Evolutionary conservation across 2,329 filamentous ascomycete species (phyloP).

Genomic region (Diaporthe nobilis): DNA sequence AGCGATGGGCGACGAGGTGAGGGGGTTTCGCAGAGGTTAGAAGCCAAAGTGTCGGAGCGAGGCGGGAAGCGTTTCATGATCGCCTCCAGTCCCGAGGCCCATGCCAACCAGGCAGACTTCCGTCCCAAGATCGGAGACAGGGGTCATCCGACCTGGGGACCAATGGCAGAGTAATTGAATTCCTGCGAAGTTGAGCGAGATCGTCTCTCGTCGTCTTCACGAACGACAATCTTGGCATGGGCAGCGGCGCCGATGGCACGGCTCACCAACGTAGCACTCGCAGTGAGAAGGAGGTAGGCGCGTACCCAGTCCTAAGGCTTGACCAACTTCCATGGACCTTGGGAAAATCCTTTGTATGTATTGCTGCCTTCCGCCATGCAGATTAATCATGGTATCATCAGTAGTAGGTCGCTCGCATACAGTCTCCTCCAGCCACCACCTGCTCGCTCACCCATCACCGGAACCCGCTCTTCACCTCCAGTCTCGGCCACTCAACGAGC

Average conservation of each 20-base stretch:
- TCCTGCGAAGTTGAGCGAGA: background rate
- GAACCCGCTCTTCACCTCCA: slow-evolving; percentile 74
- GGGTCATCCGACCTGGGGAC: background rate
- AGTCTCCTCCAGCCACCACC: slow-evolving; percentile 20
- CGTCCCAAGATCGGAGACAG: slow-evolving; percentile 18
- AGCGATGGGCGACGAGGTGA: background rate
- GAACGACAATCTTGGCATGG: slow-evolving; percentile 24
- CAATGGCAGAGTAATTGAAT: background rate
- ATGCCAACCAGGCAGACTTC: slow-evolving; percentile 7
- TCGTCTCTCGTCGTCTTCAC: background rate
- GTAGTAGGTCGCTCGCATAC: background rate
- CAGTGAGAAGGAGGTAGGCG: background rate
- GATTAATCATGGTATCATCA: slow-evolving; percentile 27
- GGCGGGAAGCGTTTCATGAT: slow-evolving; percentile 33
- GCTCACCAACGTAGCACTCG: background rate
- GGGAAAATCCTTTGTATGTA: background rate
- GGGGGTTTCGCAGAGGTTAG: slow-evolving; percentile 36
- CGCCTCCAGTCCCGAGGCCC: slow-evolving; percentile 22
- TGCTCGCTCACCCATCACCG: slow-evolving; percentile 11
- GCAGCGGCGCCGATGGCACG: background rate
- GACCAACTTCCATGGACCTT: background rate
- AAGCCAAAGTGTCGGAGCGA: slow-evolving; percentile 25
- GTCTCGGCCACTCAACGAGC: slow-evolving; percentile 75
- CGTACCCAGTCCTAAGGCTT: background rate
- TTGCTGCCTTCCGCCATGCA: slow-evolving; percentile 17